Evolutionary conservation across 1,139 yeast genomes (phyloP).

Genomic region (Nematodospora anomalae): DNA sequence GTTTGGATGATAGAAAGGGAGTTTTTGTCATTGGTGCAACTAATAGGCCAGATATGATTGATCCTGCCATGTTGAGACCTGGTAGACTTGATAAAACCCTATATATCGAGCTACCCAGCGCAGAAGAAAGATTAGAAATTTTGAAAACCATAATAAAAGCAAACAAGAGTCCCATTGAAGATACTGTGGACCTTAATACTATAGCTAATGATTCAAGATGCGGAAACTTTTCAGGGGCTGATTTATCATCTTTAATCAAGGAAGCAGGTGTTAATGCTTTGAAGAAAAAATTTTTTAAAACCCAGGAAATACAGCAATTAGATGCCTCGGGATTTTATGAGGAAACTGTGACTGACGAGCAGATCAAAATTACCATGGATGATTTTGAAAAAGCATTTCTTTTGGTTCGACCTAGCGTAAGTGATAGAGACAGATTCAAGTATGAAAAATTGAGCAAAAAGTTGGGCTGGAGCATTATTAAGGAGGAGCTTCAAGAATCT

Average conservation of each 20-base stretch:
- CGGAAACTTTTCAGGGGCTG: constrained; percentile 93
- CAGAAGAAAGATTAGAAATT: constrained; percentile 76
- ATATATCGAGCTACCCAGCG: constrained; percentile 84
- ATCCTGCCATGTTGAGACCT: constrained; percentile 97
- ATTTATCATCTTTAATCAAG: constrained; percentile 83
- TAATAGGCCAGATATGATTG: constrained; percentile 96
- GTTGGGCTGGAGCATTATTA: constrained; percentile 55
- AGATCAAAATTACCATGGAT: constrained; percentile 54
- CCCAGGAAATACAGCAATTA: constrained; percentile 49
- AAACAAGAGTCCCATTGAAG: constrained; percentile 74
- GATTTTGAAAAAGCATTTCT: constrained; percentile 75
- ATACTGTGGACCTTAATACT: constrained; percentile 55
- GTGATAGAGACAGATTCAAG: constrained; percentile 77
- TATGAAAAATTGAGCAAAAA: constrained; percentile 65
- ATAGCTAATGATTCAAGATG: constrained; percentile 79
- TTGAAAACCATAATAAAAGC: constrained; percentile 70
- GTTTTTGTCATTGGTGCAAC: constrained; percentile 96
- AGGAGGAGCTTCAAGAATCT: constrained; percentile 17
- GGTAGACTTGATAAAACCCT: constrained; percentile 93
- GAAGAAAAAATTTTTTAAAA: constrained; percentile 62
- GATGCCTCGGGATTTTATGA: constrained; percentile 43
- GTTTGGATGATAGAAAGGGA: constrained; percentile 88
- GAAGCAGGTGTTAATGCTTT: constrained; percentile 92
- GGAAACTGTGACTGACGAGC: constrained; percentile 30
- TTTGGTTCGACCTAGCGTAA: constrained; percentile 85